Conservation (phyloP, 2,329 filamentous ascomycete species). For the Cladosporium austrohemisphaericum region DNA sequence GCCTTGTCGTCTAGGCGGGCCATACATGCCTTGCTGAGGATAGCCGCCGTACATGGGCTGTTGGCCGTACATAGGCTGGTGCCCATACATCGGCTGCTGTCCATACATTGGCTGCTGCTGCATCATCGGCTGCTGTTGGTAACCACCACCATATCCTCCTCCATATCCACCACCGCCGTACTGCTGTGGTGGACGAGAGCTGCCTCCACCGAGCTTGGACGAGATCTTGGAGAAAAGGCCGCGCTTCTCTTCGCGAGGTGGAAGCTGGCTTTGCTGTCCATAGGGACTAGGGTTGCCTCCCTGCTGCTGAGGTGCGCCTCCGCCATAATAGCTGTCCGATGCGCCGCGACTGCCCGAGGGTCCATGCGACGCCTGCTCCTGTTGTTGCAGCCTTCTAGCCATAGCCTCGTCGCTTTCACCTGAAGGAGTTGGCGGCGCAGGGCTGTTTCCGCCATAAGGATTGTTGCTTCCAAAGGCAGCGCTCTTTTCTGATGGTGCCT, state of each 20-base stretch:
- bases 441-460: slow-evolving; percentile 53
- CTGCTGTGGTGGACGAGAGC: slow-evolving; percentile 21
- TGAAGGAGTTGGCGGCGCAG: not conserved
- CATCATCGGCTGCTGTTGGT: slow-evolving; percentile 29
- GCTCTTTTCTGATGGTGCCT: slow-evolving; percentile 34
- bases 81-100: slow-evolving; percentile 40
- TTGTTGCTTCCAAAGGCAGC: slow-evolving; percentile 62
- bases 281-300: slow-evolving; percentile 26
- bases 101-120: slow-evolving; percentile 26
- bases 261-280: slow-evolving; percentile 31
- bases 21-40: slow-evolving; percentile 5
- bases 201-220: slow-evolving; percentile 40
- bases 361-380: slow-evolving; percentile 51
- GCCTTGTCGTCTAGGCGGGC: slow-evolving; percentile 20
- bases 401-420: slow-evolving; percentile 34
- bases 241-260: slow-evolving; percentile 35
- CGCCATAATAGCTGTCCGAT: slow-evolving; percentile 13
- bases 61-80: slow-evolving; percentile 1
- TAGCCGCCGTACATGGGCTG: slow-evolving; percentile 9
- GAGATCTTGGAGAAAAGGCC: slow-evolving; percentile 53
- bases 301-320: not conserved
- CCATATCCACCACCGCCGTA: slow-evolving; percentile 27
- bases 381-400: slow-evolving; percentile 74
- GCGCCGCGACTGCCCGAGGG: slow-evolving; percentile 24
- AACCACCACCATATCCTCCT: slow-evolving; percentile 3